Base-by-base conservation (phyloP, 2,329 filamentous ascomycete genomes). In the Paecilomyces sp. region DNA sequence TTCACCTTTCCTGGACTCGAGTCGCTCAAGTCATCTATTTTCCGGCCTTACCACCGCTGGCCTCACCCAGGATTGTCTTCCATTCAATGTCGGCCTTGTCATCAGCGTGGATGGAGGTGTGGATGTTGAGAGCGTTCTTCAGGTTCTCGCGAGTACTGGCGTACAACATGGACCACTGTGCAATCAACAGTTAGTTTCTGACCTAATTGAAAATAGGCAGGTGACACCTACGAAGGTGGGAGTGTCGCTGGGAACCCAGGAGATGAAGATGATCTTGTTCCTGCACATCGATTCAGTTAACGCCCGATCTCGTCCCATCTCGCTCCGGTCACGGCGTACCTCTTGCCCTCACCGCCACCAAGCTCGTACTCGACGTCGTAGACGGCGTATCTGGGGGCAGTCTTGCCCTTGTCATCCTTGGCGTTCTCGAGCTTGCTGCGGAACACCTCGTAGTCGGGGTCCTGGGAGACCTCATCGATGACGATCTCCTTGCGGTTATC, bases 101-200 rank as follows among this genome's bases (percentile, higher is more conserved):
- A 59, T 77, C 75, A 50, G 75, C 75, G 64, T 77, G 75, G 66
- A 77, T 73, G 63, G 72, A 75, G 64, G 59, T 68, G 63, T 66
- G 64, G 58, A 76, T 72, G 70, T 78, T 99, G 52, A 81, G 73
- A 18, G 79, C 76, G 63, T 77, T 79, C 73, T 81, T 81, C 64
- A 81, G 66, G 60, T 71, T 72, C 67, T 80, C 77, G 58, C 77
- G 75, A 55, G 77, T 80, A 64, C 77, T 79, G 65, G 79, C 78
- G 71, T 81, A 81, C 60, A 80, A 74, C 79, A 81, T 81, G 63
- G 77, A 78, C 71, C 74, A 76, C 76, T 78, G 36, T 41, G 34
- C 34, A 30, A 18, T 18, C 18, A 18, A 36, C 15, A 55, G 59
- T 67, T 34, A 57, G 59, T 63, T 70, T 62, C 56, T 54, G 56